Conservation (phyloP, 148 eudicot species). For the Arctostaphylos glauca region DNA sequence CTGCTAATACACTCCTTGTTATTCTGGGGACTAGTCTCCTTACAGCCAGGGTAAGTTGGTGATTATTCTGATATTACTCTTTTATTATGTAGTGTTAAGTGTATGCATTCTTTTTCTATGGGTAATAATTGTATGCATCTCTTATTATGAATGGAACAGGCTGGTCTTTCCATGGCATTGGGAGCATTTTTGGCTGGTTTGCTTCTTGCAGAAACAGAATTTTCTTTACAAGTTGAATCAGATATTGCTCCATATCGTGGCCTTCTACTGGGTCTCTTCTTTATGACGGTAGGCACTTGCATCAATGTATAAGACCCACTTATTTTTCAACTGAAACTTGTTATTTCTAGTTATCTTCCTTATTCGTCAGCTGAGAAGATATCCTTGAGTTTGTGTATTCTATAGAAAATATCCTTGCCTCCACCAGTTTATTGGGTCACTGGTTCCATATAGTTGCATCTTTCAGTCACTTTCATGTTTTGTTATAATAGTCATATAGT, state of each 20-base stretch:
- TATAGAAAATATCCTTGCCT: not conserved
- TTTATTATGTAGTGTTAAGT: not conserved
- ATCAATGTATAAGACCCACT: not conserved
- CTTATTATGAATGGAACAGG: conserved; percentile 45
- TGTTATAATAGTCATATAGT: not conserved
- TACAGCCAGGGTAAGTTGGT: conserved; percentile 78
- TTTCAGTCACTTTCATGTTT: conserved; percentile 2
- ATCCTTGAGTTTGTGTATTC: too few relatives aligned
- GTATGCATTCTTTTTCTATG: not conserved
- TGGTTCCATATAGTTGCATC: not conserved
- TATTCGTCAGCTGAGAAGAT: not conserved
- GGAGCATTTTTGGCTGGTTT: conserved; percentile 99
- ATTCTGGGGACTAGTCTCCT: conserved; percentile 95
- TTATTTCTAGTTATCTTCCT: not conserved
- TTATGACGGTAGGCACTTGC: conserved; percentile 77
- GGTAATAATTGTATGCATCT: conserved; percentile 2
- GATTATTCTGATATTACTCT: not conserved
- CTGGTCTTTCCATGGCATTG: conserved; percentile 98
- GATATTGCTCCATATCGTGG: conserved; percentile 99
- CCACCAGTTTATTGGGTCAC: not conserved
- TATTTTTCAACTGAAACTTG: not conserved
- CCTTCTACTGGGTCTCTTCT: conserved; percentile 94
- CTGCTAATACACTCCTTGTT: conserved; percentile 95
- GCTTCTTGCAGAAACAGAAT: conserved; percentile 98
- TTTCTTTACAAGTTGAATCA: conserved; percentile 96